Base-by-base conservation (phyloP, 2,329 filamentous ascomycete species). In the Exophiala spinifera region DNA sequence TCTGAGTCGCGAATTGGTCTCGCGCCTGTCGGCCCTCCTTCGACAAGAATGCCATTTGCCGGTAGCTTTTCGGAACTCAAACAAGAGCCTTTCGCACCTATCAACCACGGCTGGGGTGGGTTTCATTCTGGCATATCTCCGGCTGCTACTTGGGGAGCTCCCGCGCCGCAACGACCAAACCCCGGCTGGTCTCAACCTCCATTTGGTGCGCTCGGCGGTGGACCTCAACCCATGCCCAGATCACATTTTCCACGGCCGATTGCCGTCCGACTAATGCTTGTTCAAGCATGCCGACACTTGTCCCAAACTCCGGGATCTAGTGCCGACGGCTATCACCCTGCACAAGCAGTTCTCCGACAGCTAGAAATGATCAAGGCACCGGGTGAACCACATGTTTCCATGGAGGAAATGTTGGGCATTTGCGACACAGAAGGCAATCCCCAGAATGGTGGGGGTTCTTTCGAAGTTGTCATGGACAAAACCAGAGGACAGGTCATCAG, bases 391-490 rank as follows among this genome's bases (percentile, higher is more conserved):
- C 67, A 75, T 64, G 83, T 76, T 69, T 77, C 61, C 70, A 83
- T 76, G 66, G 79, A 77, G 21, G 91, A 96, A 65, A 79, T 97
- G 63, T 78, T 92, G 36, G 84, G 88, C 53, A 86, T 95, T 55
- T 94, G 89, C 69, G 92, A 97, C 65, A 96, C 92, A 0, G 89
- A 96, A 68, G 94, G 94, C 53, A 95, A 87, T 64, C 69, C 76
- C 1, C 83, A 86, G 55, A 97, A 97, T 65, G 94, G 94, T 43
- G 92, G 92, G 42, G 94, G 94, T n/a, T 86, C 81, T 21, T 95
- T 99, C 66, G 84, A 88, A 31, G 79, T 88, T 59, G 81, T 79
- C 57, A 77, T 79, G 36, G 80, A 83, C 46, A 75, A 71, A 15
- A 33, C 52, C 25, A 63, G 65, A 23, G 70, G 69, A 23, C 67